These are phyloP conservation scores for Fusarium nelsonii DNA, from an alignment of 2,329 filamentous ascomycete genomes.

Conservation along the genomic window DNA sequence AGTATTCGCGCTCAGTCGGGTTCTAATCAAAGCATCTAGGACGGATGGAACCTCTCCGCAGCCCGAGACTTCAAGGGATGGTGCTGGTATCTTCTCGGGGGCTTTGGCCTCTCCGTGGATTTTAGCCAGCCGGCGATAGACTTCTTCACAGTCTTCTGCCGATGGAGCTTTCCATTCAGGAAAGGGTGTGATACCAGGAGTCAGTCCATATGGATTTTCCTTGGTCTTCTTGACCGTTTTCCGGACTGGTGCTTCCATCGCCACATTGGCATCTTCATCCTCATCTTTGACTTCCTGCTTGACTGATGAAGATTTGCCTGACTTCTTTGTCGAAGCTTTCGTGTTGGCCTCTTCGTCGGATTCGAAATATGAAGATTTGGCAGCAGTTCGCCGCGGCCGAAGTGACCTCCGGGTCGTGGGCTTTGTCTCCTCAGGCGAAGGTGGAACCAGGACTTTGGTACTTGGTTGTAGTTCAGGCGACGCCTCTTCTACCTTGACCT, in stretches of 20 bases:
- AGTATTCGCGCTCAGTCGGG: conserved; percentile 46
- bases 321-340: conserved; percentile 6
- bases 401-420: conserved; percentile 21
- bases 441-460: not conserved
- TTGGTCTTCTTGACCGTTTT: conserved; percentile 45
- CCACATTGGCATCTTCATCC: conserved; percentile 4
- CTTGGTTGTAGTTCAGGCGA: conserved; percentile 1
- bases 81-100: conserved; percentile 46
- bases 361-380: conserved; percentile 39
- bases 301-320: not conserved
- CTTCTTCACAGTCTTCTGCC: conserved; percentile 39
- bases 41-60: conserved; percentile 48
- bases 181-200: conserved; percentile 47
- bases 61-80: conserved; percentile 47
- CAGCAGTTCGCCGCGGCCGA: conserved; percentile 26
- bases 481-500: conserved; percentile 7
- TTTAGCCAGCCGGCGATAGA: conserved; percentile 40
- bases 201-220: conserved; percentile 46
- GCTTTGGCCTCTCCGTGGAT: conserved; percentile 45
- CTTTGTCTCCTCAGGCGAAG: conserved; percentile 1
- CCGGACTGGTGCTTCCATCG: conserved; percentile 21
- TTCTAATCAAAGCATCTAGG: conserved; percentile 46
- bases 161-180: conserved; percentile 45
- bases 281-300: conserved; percentile 38
- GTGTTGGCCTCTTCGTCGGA: conserved; percentile 35